These are phyloP conservation scores for Boletus speciosus DNA, from an alignment of 768 basidiomycete species.

Conservation along the genomic window DNA sequence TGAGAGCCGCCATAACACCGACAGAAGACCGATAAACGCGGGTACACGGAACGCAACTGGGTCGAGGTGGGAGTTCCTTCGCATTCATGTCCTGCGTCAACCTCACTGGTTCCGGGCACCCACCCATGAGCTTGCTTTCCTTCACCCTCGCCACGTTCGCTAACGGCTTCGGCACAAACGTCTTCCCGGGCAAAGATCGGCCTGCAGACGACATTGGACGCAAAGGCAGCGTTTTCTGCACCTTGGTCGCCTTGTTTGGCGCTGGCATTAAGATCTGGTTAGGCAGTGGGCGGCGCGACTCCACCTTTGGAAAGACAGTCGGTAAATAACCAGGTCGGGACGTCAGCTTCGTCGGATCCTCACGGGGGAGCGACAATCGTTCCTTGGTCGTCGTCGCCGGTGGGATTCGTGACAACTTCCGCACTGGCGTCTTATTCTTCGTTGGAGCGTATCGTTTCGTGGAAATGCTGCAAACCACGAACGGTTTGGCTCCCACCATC, in stretches of 20 bases:
- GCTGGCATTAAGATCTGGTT: neutral
- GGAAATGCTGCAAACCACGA: conserved; percentile 6
- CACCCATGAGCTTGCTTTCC: neutral
- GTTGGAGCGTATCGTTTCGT: neutral
- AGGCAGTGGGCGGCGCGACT: too few relatives aligned
- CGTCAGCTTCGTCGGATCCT: neutral
- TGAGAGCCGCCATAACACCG: neutral
- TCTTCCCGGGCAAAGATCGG: neutral
- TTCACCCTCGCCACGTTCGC: neutral
- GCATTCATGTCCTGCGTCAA: neutral
- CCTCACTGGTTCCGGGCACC: too few relatives aligned
- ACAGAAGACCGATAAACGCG: neutral
- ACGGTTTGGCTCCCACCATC: neutral
- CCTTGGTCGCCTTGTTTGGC: neutral
- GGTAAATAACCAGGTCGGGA: neutral
- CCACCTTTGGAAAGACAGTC: neutral
- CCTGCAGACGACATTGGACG: neutral
- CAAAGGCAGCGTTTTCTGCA: neutral
- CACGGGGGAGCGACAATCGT: neutral
- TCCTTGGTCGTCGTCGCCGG: neutral
- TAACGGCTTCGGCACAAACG: neutral
- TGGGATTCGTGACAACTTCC: neutral
- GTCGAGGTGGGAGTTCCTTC: neutral
- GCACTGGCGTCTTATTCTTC: neutral
- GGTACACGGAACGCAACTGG: neutral